Evolutionary conservation across 2,329 filamentous ascomycete species (phyloP), one percentile per base, ranked within the genome.

Genomic region (Alternaria gaisen): DNA sequence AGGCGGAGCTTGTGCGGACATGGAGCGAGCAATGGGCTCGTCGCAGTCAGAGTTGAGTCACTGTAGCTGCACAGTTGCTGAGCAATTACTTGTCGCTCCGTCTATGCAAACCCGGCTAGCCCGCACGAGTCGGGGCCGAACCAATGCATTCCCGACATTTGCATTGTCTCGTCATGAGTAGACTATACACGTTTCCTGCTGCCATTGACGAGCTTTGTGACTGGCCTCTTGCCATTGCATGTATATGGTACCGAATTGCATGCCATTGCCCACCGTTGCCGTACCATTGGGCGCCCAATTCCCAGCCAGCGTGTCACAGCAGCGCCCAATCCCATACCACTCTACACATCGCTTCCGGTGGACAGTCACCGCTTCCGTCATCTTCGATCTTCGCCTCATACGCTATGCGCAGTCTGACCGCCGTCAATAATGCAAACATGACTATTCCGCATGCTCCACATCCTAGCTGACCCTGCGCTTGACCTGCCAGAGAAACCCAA

Each of bases 391-490:
- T 42, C 36, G 41, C 40, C 62, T 58, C 40, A 42, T 61, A 41
- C 36, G 50, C 43, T 57, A 38, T 42, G 55, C 55, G 57, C 60
- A 60, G 64, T 61, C 66, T 72, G 72, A 71, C 71, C 63, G 69
- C 67, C 60, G 54, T 64, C 61, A 52, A 63, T 61, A 53, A 64
- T 64, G 67, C 67, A 62, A 60, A 60, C 36, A 66, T 51, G 52
- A 60, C 62, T 65, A 66, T 71, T 64, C 67, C 68, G 67, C 67
- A 61, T 59, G 69, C 69, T 72, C 66, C 71, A 72, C 72, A 64
- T 68, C 54, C 64, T 58, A 65, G 64, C 65, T 12, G 30, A 32
- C 30, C 30, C 30, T 32, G 11, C 10, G 30, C 32, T 14, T 36
- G 43, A 59, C 60, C 58, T 69, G 66, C 58, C 60, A 59, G 53